phyloP scores from a whole-genome alignment of 2,329 filamentous ascomycete genomes.

The Colletotrichum sp. region DNA sequence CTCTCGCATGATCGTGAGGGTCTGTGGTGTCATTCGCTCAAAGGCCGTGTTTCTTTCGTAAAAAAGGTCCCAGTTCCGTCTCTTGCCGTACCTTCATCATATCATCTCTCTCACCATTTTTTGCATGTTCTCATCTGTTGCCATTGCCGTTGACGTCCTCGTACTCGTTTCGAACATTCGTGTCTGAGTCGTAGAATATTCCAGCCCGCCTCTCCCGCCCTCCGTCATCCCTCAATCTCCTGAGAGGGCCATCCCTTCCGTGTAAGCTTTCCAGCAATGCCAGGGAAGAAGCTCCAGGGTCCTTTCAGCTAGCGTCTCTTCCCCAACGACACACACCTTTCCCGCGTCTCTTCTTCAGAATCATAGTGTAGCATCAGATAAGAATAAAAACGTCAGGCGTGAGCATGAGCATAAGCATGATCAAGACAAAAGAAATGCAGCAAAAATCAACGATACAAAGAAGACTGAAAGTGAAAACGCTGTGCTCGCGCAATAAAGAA shows the following conservation, averaged over 20 bases:
- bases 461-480: neutral
- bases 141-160: neutral
- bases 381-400: neutral
- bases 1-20: neutral
- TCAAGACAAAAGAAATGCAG: neutral
- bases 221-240: neutral
- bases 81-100: neutral
- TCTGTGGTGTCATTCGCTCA: neutral
- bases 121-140: neutral
- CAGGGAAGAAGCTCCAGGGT: neutral
- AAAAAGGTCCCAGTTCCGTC: neutral
- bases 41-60: neutral
- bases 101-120: neutral
- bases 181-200: neutral
- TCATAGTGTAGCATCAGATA: neutral
- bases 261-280: neutral
- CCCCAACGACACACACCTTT: neutral
- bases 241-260: neutral
- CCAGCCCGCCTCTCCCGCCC: neutral
- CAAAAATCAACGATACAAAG: neutral
- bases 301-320: too few relatives aligned
- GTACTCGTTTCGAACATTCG: neutral
- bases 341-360: neutral
- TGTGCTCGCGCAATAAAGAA: neutral
- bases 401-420: neutral